A percentile compares a stretch with the other conserved stretches of the same genome.
phyloP scores from a whole-genome alignment of 1,284 basidiomycete genomes.

The Leccinum proximum region DNA sequence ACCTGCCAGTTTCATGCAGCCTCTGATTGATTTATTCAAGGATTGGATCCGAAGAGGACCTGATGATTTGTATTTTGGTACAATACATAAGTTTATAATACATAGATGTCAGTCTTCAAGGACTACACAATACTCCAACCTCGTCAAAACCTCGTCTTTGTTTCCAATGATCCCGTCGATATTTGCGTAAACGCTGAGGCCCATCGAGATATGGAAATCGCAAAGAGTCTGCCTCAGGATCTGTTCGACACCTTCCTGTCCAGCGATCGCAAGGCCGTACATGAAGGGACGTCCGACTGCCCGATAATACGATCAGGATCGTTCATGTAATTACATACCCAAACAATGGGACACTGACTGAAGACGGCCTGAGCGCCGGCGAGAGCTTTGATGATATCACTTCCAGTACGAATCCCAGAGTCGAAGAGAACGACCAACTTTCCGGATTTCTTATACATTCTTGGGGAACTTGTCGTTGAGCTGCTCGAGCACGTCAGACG shows the following conservation, averaged over 20 bases:
- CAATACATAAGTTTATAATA: background rate
- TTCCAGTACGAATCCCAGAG: slow-evolving; percentile 75
- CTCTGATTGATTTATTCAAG: background rate
- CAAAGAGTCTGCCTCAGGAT: slow-evolving; percentile 59
- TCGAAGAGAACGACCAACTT: slow-evolving; percentile 77
- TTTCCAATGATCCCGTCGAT: slow-evolving; percentile 48
- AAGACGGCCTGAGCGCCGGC: slow-evolving; percentile 68
- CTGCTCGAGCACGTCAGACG: slow-evolving; percentile 35
- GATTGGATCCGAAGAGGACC: background rate
- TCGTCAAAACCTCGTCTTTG: slow-evolving; percentile 33
- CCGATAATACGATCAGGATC: background rate
- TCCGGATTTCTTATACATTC: slow-evolving; percentile 38
- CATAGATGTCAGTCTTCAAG: background rate
- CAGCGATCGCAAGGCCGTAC: slow-evolving; percentile 60
- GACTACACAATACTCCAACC: slow-evolving; percentile 16
- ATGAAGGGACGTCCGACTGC: slow-evolving; percentile 57
- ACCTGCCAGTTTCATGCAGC: background rate
- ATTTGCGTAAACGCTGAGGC: slow-evolving; percentile 43
- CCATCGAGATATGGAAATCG: slow-evolving; percentile 58
- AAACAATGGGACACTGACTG: slow-evolving; percentile 39
- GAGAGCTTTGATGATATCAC: slow-evolving; percentile 76
- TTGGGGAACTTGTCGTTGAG: no score
- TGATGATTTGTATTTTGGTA: background rate
- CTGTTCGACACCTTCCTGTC: slow-evolving; percentile 63
- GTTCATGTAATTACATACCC: background rate